Conservation (phyloP, 2,329 filamentous ascomycete species). For the Xylariaceae sp. region DNA sequence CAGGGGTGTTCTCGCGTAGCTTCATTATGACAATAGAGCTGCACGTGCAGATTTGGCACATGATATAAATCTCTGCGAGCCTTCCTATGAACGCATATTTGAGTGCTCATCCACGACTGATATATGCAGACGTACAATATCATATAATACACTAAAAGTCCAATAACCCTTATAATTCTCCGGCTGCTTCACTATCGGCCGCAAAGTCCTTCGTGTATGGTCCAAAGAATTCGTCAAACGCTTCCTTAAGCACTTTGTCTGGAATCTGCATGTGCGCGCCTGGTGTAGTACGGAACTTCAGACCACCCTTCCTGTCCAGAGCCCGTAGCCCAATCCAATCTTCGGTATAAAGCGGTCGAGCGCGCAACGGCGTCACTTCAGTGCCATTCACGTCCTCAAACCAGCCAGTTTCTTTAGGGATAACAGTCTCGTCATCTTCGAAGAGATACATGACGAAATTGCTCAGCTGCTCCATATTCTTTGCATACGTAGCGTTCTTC, state of each 20-base stretch:
- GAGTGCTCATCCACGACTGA: too few species aligned
- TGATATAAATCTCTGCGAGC: too few species aligned
- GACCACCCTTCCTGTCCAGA: constrained; percentile 72
- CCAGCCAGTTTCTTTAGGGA: constrained; percentile 88
- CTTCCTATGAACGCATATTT: too few species aligned
- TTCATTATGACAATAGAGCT: too few species aligned
- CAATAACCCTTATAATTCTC: constrained; percentile 6
- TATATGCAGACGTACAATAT: too few species aligned
- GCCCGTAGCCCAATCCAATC: constrained; percentile 87
- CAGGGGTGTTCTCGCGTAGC: too few species aligned
- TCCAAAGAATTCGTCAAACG: constrained; percentile 66
- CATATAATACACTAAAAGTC: too few species aligned
- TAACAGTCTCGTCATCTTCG: constrained; percentile 75
- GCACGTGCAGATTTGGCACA: too few species aligned
- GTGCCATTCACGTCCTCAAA: constrained; percentile 81
- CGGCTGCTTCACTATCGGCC: neutral
- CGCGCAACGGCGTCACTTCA: constrained; percentile 61
- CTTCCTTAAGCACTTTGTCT: constrained; percentile 59
- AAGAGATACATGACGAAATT: constrained; percentile 90
- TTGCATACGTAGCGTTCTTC: constrained; percentile 72
- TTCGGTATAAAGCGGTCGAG: constrained; percentile 73
- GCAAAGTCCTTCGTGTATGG: constrained; percentile 34
- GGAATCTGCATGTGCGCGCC: constrained; percentile 82
- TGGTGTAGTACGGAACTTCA: constrained; percentile 68
- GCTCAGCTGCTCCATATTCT: constrained; percentile 64